Percentiles rank a stretch among this genome's conserved stretches.
Evolutionary conservation across 441 rosid genomes (phyloP).

Genomic region (Arabidopsis lyrata): DNA sequence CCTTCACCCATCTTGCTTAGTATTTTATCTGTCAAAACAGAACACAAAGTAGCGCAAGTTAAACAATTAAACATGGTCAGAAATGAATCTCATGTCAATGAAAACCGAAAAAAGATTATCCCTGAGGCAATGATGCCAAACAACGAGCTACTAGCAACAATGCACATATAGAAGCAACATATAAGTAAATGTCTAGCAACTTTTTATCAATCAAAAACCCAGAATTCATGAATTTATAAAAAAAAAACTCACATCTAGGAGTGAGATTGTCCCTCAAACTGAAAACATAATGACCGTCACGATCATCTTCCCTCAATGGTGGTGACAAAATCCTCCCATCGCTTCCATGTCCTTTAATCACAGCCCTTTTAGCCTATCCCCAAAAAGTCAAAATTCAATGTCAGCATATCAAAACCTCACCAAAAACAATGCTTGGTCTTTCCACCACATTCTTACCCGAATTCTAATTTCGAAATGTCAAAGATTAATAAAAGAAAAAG

Average conservation of each 20-base stretch:
- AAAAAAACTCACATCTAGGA: constrained; percentile 80
- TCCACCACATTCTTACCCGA: constrained; percentile 36
- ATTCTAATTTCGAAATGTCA: not conserved
- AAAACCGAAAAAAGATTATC: not conserved
- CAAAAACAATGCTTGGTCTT: not conserved
- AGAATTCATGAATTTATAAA: no score
- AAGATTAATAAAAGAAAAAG: not conserved
- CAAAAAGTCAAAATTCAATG: not conserved
- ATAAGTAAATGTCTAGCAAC: no score
- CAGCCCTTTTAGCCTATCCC: constrained; percentile 55
- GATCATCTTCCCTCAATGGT: constrained; percentile 78
- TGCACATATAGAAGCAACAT: not conserved
- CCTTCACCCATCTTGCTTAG: constrained; percentile 95
- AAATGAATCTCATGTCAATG: not conserved
- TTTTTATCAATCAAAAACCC: no score
- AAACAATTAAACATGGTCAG: not conserved
- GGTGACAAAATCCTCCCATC: constrained; percentile 59
- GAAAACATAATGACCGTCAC: constrained; percentile 82
- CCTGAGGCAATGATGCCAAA: constrained; percentile 4
- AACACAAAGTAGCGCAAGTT: not conserved
- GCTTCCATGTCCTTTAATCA: constrained; percentile 41
- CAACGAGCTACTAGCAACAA: constrained; percentile 4
- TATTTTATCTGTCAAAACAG: constrained; percentile 68
- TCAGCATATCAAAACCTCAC: constrained; percentile 38
- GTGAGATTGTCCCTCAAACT: constrained; percentile 82